A percentile compares a stretch with the other conserved stretches of the same genome.
Conservation (phyloP, 495 filamentous ascomycete genomes). For the Niebla homalea region DNA sequence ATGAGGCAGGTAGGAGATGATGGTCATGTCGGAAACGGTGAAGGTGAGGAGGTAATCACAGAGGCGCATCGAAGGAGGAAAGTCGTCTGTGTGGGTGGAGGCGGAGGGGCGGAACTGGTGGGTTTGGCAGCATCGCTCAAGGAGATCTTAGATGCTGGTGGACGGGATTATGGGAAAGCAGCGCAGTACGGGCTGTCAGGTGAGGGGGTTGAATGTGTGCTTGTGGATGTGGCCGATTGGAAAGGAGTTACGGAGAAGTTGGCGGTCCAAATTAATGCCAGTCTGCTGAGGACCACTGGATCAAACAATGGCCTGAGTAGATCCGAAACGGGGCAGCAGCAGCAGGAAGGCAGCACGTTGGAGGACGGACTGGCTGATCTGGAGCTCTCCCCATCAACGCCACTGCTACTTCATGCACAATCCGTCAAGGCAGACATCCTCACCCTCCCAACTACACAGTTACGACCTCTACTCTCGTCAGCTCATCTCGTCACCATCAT, state of each 20-base stretch:
- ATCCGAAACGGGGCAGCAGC: no score
- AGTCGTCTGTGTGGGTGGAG: slow-evolving; percentile 68
- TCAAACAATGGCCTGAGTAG: no score
- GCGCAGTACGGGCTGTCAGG: no score
- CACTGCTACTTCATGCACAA: slow-evolving; percentile 24
- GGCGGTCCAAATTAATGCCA: slow-evolving; percentile 25
- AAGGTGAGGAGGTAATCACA: neutral
- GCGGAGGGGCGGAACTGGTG: slow-evolving; percentile 72
- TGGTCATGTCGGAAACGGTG: neutral
- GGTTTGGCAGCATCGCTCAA: slow-evolving; percentile 41
- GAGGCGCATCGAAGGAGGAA: neutral
- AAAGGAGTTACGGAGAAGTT: slow-evolving; percentile 43
- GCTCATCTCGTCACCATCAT: slow-evolving; percentile 61
- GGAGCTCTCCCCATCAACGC: slow-evolving; percentile 15
- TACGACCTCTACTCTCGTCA: slow-evolving; percentile 27
- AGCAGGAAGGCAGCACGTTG: neutral
- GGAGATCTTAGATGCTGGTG: slow-evolving; percentile 1
- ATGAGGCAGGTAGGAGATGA: neutral
- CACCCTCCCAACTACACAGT: slow-evolving; percentile 24
- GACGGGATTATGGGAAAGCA: neutral
- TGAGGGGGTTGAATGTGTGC: slow-evolving; percentile 37
- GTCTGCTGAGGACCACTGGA: slow-evolving; percentile 1
- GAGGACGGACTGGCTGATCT: neutral
- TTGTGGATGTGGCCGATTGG: slow-evolving; percentile 78
- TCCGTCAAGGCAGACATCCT: slow-evolving; percentile 58